These are phyloP conservation scores for Jamesozyma jinghongensis DNA, from an alignment of 805 yeast genomes.

Conservation along the genomic window DNA sequence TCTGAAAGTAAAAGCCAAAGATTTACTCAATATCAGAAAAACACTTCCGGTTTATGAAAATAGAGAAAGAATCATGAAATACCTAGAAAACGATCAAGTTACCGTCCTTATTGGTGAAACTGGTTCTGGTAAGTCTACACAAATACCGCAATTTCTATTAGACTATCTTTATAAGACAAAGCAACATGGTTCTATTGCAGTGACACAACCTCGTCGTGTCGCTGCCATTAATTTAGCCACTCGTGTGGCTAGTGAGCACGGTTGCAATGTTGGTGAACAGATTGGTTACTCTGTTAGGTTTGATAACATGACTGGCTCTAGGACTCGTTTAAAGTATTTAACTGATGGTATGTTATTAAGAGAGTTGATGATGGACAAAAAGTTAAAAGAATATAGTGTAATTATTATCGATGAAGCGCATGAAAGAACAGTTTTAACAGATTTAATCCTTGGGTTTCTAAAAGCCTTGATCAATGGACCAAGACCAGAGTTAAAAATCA, in stretches of 20 bases:
- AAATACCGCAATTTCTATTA: constrained; percentile 85
- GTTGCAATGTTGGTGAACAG: constrained; percentile 62
- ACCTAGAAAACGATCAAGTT: constrained; percentile 50
- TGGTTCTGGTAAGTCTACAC: constrained; percentile 97
- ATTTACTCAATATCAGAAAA: constrained; percentile 44
- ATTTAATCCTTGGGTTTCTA: constrained; percentile 79
- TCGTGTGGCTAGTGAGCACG: constrained; percentile 85
- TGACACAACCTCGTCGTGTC: constrained; percentile 95
- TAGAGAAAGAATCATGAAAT: constrained; percentile 49
- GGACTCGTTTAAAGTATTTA: constrained; percentile 70
- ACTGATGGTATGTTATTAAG: constrained; percentile 97
- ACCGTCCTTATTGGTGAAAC: constrained; percentile 90
- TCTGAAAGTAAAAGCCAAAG: constrained; percentile 32
- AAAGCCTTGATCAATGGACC: constrained; percentile 48
- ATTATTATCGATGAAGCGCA: constrained; percentile 94
- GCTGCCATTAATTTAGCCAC: constrained; percentile 93
- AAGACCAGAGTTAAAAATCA: constrained; percentile 52
- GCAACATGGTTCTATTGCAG: constrained; percentile 56
- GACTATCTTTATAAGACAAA: constrained; percentile 26
- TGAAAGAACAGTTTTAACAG: constrained; percentile 89
- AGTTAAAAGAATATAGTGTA: constrained; percentile 56
- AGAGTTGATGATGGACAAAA: constrained; percentile 72
- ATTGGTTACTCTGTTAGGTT: constrained; percentile 94
- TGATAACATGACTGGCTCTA: constrained; percentile 52
- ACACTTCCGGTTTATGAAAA: constrained; percentile 71